phyloP scores from a whole-genome alignment of 805 yeast genomes.

The Candida yuanshanica region DNA sequence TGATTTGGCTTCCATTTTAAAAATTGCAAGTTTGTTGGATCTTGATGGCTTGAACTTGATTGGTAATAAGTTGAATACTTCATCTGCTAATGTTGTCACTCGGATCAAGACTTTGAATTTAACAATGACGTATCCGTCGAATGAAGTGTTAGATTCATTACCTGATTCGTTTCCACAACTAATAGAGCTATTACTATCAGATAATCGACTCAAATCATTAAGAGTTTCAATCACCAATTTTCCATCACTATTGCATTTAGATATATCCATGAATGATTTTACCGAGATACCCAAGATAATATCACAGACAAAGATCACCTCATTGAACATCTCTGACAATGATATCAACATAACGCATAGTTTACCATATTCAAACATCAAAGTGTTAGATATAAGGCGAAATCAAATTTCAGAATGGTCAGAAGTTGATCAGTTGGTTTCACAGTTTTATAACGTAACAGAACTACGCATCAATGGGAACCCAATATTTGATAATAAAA shows the following conservation, averaged over 20 bases:
- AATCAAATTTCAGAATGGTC: slow-evolving; percentile 45
- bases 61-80: slow-evolving; percentile 41
- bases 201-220: slow-evolving; percentile 20
- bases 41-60: slow-evolving; percentile 44
- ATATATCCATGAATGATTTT: slow-evolving; percentile 40
- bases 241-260: slow-evolving; percentile 19
- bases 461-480: slow-evolving; percentile 47
- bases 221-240: slow-evolving; percentile 1
- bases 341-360: neutral
- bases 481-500: slow-evolving; percentile 34
- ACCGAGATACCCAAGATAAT: slow-evolving; percentile 23
- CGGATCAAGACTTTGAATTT: slow-evolving; percentile 20
- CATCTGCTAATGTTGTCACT: neutral
- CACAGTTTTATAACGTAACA: slow-evolving; percentile 35
- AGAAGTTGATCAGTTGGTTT: slow-evolving; percentile 39
- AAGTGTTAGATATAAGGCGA: slow-evolving; percentile 43
- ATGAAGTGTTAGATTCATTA: slow-evolving; percentile 8
- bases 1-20: slow-evolving; percentile 33
- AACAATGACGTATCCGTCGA: slow-evolving; percentile 14
- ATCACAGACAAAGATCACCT: neutral
- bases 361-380: slow-evolving; percentile 10
- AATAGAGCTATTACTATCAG: slow-evolving; percentile 21
- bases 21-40: slow-evolving; percentile 29
- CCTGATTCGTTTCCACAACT: slow-evolving; percentile 32
- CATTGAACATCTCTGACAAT: slow-evolving; percentile 12